These are phyloP conservation scores for Porphyra umbilicalis DNA, from an alignment of 31 red algal species.

Conservation along the genomic window DNA sequence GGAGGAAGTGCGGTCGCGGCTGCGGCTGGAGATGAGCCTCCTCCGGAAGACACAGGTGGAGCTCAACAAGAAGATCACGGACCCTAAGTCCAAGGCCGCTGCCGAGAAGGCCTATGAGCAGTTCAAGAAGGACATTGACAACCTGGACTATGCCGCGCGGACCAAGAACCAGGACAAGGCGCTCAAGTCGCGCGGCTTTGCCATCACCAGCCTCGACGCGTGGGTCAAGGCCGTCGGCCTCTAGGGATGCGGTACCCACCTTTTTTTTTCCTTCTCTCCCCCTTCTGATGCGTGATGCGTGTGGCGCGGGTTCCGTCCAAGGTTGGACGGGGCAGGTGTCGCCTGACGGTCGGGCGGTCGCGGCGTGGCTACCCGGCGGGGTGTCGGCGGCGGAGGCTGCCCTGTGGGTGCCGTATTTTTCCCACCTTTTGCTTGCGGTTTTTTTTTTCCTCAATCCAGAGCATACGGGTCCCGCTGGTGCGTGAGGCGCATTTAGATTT, in stretches of 20 bases:
- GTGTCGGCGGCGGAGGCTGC: background rate
- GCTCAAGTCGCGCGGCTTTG: slow-evolving; percentile 40
- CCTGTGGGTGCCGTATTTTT: background rate
- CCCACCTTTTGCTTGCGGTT: background rate
- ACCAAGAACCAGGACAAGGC: slow-evolving; percentile 67
- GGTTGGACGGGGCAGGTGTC: no score
- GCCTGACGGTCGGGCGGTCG: no score
- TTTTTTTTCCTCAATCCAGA: background rate
- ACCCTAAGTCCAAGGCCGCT: slow-evolving; percentile 15
- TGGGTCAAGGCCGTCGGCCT: slow-evolving; percentile 40
- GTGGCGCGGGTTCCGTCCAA: background rate
- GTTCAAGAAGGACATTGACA: slow-evolving; percentile 72
- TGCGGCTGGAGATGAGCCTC: slow-evolving; percentile 40
- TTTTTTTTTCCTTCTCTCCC: background rate
- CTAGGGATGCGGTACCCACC: background rate
- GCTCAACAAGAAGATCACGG: slow-evolving; percentile 26
- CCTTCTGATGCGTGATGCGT: background rate
- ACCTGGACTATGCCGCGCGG: slow-evolving; percentile 62
- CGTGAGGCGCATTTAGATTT: no score
- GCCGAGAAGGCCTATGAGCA: slow-evolving; percentile 58
- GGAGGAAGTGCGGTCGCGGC: slow-evolving; percentile 76
- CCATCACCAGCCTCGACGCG: slow-evolving; percentile 29
- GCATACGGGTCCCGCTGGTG: no score
- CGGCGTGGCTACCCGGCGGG: background rate
- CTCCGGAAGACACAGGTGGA: slow-evolving; percentile 33